phyloP scores from a whole-genome alignment of 768 basidiomycete species.

The Omphalotus guepiniiformis region DNA sequence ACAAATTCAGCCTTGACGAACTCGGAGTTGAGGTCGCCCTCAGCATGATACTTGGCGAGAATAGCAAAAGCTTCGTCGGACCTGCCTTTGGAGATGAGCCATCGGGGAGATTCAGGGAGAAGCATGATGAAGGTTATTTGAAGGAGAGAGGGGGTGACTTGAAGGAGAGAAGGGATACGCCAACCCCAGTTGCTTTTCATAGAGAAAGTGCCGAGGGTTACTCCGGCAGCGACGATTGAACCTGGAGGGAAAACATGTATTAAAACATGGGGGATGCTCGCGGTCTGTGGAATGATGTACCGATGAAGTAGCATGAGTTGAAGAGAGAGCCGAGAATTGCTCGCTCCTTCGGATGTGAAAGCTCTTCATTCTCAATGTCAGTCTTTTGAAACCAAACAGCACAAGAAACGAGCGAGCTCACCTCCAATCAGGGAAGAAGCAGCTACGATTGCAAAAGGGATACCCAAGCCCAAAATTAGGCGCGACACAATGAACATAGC shows the following conservation, averaged over 20 bases:
- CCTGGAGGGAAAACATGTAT: constrained; percentile 22
- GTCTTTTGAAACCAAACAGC: neutral
- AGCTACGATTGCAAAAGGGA: constrained; percentile 57
- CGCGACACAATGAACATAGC: constrained; percentile 58
- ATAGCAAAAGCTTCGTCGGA: constrained; percentile 42
- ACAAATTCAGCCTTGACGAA: constrained; percentile 56
- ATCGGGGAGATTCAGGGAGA: constrained; percentile 62
- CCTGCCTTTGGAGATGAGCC: constrained; percentile 57
- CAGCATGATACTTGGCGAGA: constrained; percentile 56
- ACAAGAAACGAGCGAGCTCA: constrained; percentile 10
- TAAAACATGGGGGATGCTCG: neutral
- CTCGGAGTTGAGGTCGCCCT: constrained; percentile 48
- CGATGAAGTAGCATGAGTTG: constrained; percentile 61
- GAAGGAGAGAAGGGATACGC: constrained; percentile 66
- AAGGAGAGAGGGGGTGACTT: constrained; percentile 47
- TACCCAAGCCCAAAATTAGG: constrained; percentile 54
- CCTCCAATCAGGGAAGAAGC: constrained; percentile 64
- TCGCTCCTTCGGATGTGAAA: constrained; percentile 68
- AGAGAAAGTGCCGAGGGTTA: constrained; percentile 61
- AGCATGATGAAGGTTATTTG: constrained; percentile 54
- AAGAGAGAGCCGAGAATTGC: constrained; percentile 59
- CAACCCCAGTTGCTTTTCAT: constrained; percentile 60
- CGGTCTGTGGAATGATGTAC: constrained; percentile 19
- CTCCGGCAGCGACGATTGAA: constrained; percentile 53
- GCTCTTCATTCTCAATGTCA: constrained; percentile 34